Percentiles rank a stretch among this genome's conserved stretches.
These are phyloP conservation scores for Blastocystis sp. DNA, from an alignment of 352 stramenopile genomes.

Conservation along the genomic window DNA sequence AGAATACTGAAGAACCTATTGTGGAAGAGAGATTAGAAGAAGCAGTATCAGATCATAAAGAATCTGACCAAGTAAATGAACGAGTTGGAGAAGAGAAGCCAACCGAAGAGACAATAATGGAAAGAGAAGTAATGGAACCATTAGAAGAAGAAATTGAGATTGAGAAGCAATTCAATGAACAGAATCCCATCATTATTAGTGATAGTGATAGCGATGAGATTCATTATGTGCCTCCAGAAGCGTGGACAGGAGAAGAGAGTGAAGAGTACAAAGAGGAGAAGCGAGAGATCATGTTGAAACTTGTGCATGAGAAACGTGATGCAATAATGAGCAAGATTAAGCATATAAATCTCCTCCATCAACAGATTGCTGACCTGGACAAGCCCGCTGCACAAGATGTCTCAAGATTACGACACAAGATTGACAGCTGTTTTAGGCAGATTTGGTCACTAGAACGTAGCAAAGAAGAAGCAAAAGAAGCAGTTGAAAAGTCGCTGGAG, in stretches of 20 bases:
- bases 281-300: neutral
- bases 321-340: neutral
- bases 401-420: neutral
- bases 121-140: neutral
- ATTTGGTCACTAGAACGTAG: neutral
- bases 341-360: slow-evolving; percentile 11
- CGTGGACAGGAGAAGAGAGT: neutral
- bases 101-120: neutral
- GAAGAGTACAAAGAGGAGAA: neutral
- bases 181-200: too few species aligned
- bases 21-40: neutral
- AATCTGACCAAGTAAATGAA: neutral
- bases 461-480: neutral
- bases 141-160: neutral
- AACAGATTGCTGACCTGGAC: slow-evolving; percentile 25
- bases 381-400: slow-evolving; percentile 8
- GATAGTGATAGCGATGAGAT: too few species aligned
- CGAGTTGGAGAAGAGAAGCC: neutral
- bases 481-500: neutral
- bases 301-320: neutral
- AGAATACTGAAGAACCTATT: neutral
- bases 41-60: neutral
- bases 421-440: slow-evolving; percentile 21
- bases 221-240: too few species aligned
- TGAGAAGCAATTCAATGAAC: neutral